A percentile compares a stretch with the other conserved stretches of the same genome.
These are phyloP conservation scores for Alternaria gaisen DNA, from an alignment of 2,329 filamentous ascomycete genomes.

Conservation along the genomic window DNA sequence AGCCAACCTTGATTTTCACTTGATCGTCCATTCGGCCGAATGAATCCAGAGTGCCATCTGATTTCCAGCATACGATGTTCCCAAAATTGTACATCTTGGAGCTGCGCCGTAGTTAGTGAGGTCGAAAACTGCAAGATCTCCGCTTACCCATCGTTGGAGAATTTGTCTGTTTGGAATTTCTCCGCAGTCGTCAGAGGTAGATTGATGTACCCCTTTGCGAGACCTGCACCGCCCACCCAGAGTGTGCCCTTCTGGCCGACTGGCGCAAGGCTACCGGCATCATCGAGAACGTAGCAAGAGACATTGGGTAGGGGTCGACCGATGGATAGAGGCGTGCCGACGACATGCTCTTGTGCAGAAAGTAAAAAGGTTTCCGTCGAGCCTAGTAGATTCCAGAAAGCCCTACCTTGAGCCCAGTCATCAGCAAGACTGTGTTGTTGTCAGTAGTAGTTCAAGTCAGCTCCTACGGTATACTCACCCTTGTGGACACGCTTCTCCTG, in stretches of 20 bases:
- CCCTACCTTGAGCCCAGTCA: slow-evolving; percentile 59
- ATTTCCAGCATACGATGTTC: slow-evolving; percentile 65
- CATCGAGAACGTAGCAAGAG: slow-evolving; percentile 63
- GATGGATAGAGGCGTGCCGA: slow-evolving; percentile 61
- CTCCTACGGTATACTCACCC: slow-evolving; percentile 43
- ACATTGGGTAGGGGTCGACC: slow-evolving; percentile 67
- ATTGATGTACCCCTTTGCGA: slow-evolving; percentile 66
- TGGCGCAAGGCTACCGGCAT: slow-evolving; percentile 56
- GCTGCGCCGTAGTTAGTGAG: slow-evolving; percentile 17
- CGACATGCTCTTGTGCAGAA: slow-evolving; percentile 62
- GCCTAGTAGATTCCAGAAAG: slow-evolving; percentile 64
- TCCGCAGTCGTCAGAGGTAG: slow-evolving; percentile 61
- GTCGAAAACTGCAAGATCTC: neutral
- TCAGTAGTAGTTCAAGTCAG: slow-evolving; percentile 3
- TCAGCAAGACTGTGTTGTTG: slow-evolving; percentile 58
- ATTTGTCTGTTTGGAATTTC: slow-evolving; percentile 62
- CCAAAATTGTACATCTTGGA: slow-evolving; percentile 68
- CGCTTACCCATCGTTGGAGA: slow-evolving; percentile 60
- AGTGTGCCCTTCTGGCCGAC: slow-evolving; percentile 62
- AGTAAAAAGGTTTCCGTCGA: slow-evolving; percentile 69
- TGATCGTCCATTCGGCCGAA: slow-evolving; percentile 69
- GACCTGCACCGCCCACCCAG: slow-evolving; percentile 66
- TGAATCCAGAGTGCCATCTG: slow-evolving; percentile 63
- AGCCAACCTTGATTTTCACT: slow-evolving; percentile 63
- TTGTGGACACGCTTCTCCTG: slow-evolving; percentile 63